phyloP scores from a whole-genome alignment of 2,329 filamentous ascomycete genomes.

The Aspergillus texensis region DNA sequence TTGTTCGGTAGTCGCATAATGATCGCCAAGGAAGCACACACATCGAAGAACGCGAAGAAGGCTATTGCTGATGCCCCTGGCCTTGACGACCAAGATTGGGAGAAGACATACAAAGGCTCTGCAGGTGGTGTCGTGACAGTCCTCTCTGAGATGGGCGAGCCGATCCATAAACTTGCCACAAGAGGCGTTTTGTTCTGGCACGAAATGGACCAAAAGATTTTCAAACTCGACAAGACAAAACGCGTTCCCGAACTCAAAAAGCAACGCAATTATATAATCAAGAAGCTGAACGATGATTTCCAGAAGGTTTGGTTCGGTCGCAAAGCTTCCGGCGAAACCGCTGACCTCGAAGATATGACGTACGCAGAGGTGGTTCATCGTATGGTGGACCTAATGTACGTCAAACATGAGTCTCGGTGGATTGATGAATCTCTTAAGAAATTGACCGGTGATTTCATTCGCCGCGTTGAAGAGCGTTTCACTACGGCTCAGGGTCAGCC shows the following conservation, averaged over 20 bases:
- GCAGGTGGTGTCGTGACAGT: conserved; percentile 96
- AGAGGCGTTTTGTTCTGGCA: conserved; percentile 96
- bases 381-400: conserved; percentile 87
- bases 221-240: conserved; percentile 93
- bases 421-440: conserved; percentile 82
- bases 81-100: conserved; percentile 81
- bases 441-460: conserved; percentile 92
- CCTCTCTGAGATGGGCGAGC: conserved; percentile 98
- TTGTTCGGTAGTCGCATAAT: conserved; percentile 92
- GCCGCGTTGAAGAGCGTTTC: conserved; percentile 95
- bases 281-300: conserved; percentile 93
- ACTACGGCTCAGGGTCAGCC: conserved; percentile 70
- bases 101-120: conserved; percentile 88
- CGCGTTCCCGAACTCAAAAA: conserved; percentile 85
- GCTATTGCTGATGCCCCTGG: conserved; percentile 86
- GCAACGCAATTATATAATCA: conserved; percentile 86
- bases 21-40: conserved; percentile 89
- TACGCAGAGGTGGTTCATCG: conserved; percentile 85
- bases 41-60: conserved; percentile 83
- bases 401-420: conserved; percentile 88
- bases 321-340: conserved; percentile 76
- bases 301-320: conserved; percentile 96
- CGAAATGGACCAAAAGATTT: conserved; percentile 99
- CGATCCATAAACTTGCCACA: conserved; percentile 97
- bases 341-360: conserved; percentile 94